Conservation (phyloP, 1,139 yeast species). For the Yamadazyma taylorii region DNA sequence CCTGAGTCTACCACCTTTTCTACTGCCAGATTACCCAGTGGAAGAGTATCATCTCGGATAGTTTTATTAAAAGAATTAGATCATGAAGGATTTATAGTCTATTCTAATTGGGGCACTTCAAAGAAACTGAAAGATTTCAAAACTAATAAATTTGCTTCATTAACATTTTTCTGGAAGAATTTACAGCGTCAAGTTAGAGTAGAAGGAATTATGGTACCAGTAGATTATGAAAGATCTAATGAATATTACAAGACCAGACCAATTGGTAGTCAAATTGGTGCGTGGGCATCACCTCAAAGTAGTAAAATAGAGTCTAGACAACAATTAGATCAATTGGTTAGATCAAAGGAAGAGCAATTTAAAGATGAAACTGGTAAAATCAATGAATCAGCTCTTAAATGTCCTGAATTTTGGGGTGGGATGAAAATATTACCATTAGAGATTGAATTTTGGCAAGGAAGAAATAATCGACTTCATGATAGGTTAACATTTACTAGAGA, state of each 20-base stretch:
- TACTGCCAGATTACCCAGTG: constrained; percentile 84
- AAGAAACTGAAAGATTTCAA: constrained; percentile 73
- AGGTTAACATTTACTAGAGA: constrained; percentile 74
- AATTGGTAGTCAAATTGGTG: constrained; percentile 89
- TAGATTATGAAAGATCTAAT: constrained; percentile 70
- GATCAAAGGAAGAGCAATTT: constrained; percentile 56
- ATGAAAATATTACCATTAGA: constrained; percentile 82
- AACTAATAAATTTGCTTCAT: constrained; percentile 74
- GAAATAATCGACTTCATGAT: constrained; percentile 87
- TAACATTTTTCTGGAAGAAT: constrained; percentile 92
- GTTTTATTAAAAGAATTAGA: constrained; percentile 90
- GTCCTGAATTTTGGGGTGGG: constrained; percentile 98
- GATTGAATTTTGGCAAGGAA: constrained; percentile 97
- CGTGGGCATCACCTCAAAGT: constrained; percentile 95
- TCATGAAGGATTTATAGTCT: constrained; percentile 78
- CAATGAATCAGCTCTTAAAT: constrained; percentile 39
- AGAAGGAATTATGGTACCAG: constrained; percentile 80
- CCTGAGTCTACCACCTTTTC: constrained; percentile 84
- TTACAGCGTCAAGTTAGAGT: constrained; percentile 90
- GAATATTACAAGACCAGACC: constrained; percentile 86
- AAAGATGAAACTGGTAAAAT: constrained; percentile 46
- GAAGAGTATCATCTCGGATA: constrained; percentile 80
- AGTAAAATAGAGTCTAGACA: constrained; percentile 55
- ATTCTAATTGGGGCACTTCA: constrained; percentile 88
- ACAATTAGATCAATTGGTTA: constrained; percentile 54